A percentile compares a stretch with the other conserved stretches of the same genome.
These are phyloP conservation scores for Trichoderma gracile DNA, from an alignment of 2,329 filamentous ascomycete genomes.

Conservation along the genomic window DNA sequence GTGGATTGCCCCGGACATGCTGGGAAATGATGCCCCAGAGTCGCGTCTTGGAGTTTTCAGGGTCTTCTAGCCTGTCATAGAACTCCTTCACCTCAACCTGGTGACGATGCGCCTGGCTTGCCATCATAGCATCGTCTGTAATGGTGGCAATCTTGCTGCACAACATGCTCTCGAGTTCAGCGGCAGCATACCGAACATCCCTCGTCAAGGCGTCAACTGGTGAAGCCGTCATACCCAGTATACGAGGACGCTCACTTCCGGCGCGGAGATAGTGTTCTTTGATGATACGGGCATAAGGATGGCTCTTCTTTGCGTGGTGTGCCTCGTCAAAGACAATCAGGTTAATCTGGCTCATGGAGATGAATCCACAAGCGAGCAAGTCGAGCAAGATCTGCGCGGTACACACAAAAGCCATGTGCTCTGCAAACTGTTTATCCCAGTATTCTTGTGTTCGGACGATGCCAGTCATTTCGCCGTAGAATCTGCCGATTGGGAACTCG, in stretches of 20 bases:
- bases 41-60: conserved; percentile 58
- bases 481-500: conserved; percentile 69
- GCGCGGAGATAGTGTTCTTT: conserved; percentile 73
- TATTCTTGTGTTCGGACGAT: conserved; percentile 45
- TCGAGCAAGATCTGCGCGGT: conserved; percentile 84
- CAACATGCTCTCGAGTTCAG: conserved; percentile 73
- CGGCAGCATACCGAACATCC: conserved; percentile 69
- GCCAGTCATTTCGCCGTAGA: conserved; percentile 70
- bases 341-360: conserved; percentile 81
- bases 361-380: conserved; percentile 75
- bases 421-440: conserved; percentile 54
- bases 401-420: conserved; percentile 85
- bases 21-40: conserved; percentile 60
- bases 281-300: conserved; percentile 87
- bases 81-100: conserved; percentile 53
- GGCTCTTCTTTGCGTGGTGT: conserved; percentile 92
- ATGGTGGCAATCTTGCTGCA: conserved; percentile 82
- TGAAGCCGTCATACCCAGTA: conserved; percentile 97
- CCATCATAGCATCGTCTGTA: conserved; percentile 41
- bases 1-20: conserved; percentile 43
- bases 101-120: conserved; percentile 31
- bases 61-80: conserved; percentile 48
- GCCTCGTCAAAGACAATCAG: conserved; percentile 94
- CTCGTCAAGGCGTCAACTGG: conserved; percentile 77
- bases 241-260: conserved; percentile 60